Evolutionary conservation across 1,284 basidiomycete genomes (phyloP), one percentile per base, ranked within the genome.

Genomic region (Moesziomyces parantarcticus): DNA sequence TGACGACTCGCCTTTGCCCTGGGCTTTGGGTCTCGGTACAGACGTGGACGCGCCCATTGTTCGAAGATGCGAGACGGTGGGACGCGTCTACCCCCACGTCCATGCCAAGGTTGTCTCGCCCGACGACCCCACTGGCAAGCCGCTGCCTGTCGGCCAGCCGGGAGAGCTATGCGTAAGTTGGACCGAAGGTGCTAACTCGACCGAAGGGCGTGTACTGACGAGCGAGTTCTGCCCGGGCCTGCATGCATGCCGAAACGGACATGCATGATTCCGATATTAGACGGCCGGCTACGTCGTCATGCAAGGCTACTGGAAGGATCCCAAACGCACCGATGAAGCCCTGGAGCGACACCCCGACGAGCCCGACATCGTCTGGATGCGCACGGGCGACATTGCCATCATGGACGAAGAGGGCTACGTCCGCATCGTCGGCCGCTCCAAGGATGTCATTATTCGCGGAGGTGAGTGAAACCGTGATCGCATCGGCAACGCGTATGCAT

Each of bases 381-480:
- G 91, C 80, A 92, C 91, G 0, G 92, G 92, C 1, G 92, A 94
- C 82, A 88, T 93, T 76, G 92, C 88, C 1, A 89, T 92, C 40
- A 88, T 94, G 85, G 92, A 93, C 76, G 88, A 90, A 54, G 90
- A 94, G 61, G 92, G 92, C 5, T 93, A 93, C 84, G 84, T 94
- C 21, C 85, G 85, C 74, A 65, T 93, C 65, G 91, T 92, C 44
- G 90, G 92, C 39, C 87, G 92, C 3, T 76, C 70, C 43, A 83
- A 91, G 88, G 92, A 94, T 81, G 88, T 94, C 50, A 92, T 94
- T 80, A 94, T 94, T 71, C 90, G 92, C 20, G 92, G 92, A 25
- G 92, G 92, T 75, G 92, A 93, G 89, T 94, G 92, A 23, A 4
- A 23, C 7, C 34, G 6, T 8, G 14, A 14, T 25, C 41, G 26